Conservation (phyloP, 306 rosid genomes). For the Trifolium subterraneum region DNA sequence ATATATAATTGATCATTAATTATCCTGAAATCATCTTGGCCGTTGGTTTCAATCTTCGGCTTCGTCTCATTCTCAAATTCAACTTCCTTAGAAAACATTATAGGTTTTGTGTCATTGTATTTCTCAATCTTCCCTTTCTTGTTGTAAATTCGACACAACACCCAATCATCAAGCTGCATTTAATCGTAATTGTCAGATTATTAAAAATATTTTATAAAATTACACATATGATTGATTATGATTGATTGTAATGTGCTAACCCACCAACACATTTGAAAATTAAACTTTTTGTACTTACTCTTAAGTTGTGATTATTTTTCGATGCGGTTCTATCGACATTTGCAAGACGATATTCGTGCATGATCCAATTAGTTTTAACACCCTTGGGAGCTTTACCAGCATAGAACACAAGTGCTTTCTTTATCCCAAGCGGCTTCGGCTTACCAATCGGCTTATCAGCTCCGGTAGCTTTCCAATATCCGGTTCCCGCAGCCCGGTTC, state of each 20-base stretch:
- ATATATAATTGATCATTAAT: slow-evolving; percentile 44
- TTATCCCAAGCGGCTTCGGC: slow-evolving; percentile 81
- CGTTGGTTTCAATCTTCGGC: slow-evolving; percentile 51
- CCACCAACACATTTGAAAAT: too few species aligned
- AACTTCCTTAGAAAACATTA: slow-evolving; percentile 38
- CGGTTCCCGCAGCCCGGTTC: slow-evolving; percentile 89
- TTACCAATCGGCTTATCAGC: slow-evolving; percentile 93
- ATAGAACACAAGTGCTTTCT: slow-evolving; percentile 92
- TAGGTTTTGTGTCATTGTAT: slow-evolving; percentile 24
- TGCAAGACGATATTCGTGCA: slow-evolving; percentile 98
- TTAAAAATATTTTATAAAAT: too few species aligned
- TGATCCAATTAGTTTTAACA: slow-evolving; percentile 92
- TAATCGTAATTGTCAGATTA: background rate
- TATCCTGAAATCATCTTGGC: slow-evolving; percentile 21
- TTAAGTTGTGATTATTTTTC: slow-evolving; percentile 61
- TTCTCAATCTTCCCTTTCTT: slow-evolving; percentile 83
- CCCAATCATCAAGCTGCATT: slow-evolving; percentile 96
- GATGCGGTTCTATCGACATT: slow-evolving; percentile 88
- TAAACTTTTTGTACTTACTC: slow-evolving; percentile 51
- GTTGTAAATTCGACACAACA: slow-evolving; percentile 90
- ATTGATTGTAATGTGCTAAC: too few species aligned
- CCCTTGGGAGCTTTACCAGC: slow-evolving; percentile 92
- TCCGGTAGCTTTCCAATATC: slow-evolving; percentile 98
- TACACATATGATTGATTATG: too few species aligned
- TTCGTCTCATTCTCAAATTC: slow-evolving; percentile 58